These are phyloP conservation scores for Quillaja saponaria DNA, from an alignment of 306 rosid genomes.

Conservation along the genomic window DNA sequence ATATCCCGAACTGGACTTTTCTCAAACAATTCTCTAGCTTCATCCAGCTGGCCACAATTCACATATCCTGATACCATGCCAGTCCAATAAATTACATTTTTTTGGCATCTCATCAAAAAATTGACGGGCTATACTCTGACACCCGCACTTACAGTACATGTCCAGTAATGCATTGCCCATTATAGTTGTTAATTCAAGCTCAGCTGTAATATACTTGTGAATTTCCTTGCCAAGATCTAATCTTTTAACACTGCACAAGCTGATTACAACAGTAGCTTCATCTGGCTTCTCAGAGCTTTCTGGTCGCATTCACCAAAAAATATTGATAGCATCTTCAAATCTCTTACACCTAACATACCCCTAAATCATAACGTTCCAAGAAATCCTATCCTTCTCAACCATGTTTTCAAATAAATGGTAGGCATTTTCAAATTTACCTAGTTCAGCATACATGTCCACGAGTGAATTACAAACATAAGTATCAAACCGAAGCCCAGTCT, in stretches of 20 bases:
- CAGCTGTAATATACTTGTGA: slow-evolving; percentile 47
- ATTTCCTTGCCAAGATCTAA: slow-evolving; percentile 64
- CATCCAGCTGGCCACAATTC: slow-evolving; percentile 55
- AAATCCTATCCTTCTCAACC: slow-evolving; percentile 51
- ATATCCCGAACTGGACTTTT: slow-evolving; percentile 59
- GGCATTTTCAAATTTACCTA: slow-evolving; percentile 37
- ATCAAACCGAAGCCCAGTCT: slow-evolving; percentile 58
- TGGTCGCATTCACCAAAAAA: slow-evolving; percentile 45
- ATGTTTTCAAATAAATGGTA: slow-evolving; percentile 55
- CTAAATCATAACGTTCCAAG: slow-evolving; percentile 70
- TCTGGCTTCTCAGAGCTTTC: slow-evolving; percentile 49
- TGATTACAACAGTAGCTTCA: slow-evolving; percentile 64
- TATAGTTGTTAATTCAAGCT: slow-evolving; percentile 44
- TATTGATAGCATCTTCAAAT: slow-evolving; percentile 47
- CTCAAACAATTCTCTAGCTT: slow-evolving; percentile 68
- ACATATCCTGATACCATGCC: slow-evolving; percentile 69
- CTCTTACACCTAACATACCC: slow-evolving; percentile 59
- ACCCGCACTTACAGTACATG: slow-evolving; percentile 69
- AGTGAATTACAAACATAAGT: slow-evolving; percentile 71
- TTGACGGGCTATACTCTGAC: slow-evolving; percentile 40
- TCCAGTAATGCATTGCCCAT: slow-evolving; percentile 58
- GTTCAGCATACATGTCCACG: slow-evolving; percentile 61
- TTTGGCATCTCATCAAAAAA: slow-evolving; percentile 51
- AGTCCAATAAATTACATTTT: slow-evolving; percentile 75
- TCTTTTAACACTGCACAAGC: slow-evolving; percentile 58